Percentiles rank a stretch among this genome's conserved stretches.
Evolutionary conservation across 148 eudicot genomes (phyloP).

Genomic region (Pharnaceum exiguum): DNA sequence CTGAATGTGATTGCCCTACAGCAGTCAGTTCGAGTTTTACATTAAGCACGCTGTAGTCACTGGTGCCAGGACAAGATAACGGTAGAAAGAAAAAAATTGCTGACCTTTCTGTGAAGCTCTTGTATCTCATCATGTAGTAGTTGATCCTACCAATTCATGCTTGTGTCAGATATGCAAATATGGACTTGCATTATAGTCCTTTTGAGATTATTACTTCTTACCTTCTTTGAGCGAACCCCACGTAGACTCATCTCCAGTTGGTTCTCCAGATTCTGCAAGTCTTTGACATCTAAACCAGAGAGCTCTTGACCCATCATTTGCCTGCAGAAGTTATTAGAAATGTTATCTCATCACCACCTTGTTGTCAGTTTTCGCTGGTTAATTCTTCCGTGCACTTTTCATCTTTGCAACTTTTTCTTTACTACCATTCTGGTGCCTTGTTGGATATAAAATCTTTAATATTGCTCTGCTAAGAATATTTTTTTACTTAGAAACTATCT

Average conservation of each 20-base stretch:
- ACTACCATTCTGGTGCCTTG: too few relatives aligned
- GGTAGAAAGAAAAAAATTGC: background rate
- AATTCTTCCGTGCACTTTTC: background rate
- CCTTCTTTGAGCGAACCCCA: constrained; percentile 39
- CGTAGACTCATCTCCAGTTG: constrained; percentile 37
- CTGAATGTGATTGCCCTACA: constrained; percentile 52
- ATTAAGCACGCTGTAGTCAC: constrained; percentile 13
- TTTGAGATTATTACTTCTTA: background rate
- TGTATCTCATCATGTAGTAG: constrained; percentile 58
- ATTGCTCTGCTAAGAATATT: too few relatives aligned
- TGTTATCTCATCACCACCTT: background rate
- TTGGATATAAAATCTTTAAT: too few relatives aligned
- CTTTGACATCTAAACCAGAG: constrained; percentile 36
- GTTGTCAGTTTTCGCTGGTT: background rate
- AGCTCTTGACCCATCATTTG: constrained; percentile 48
- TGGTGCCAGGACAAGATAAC: background rate
- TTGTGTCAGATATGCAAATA: background rate
- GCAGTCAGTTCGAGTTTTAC: background rate
- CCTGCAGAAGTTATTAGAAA: constrained; percentile 14
- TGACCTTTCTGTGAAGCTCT: constrained; percentile 60
- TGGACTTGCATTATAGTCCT: background rate
- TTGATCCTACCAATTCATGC: constrained; percentile 47
- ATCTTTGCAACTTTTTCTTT: too few relatives aligned
- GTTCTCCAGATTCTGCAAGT: constrained; percentile 38
- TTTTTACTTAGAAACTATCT: too few relatives aligned